Base-by-base conservation (phyloP, 306 rosid species). In the Malus asiatica region DNA sequence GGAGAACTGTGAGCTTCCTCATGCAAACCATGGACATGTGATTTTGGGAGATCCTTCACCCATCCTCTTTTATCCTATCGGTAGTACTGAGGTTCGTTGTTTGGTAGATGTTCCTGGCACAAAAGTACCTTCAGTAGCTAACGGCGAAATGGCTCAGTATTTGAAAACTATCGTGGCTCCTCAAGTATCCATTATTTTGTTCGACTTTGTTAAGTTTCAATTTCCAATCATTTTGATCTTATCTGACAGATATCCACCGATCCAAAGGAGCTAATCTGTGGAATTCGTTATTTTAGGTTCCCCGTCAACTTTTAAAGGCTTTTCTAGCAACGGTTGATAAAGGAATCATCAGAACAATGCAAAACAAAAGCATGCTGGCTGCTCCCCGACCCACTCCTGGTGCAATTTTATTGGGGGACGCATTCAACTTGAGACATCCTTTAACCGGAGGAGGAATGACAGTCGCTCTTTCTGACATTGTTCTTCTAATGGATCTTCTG, bases 391-490 rank as follows among this genome's bases (percentile, higher is more conserved):
- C 88, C n/a, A 90, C 89, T 67, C 86, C 92, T 1, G 96, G 97
- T 30, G 96, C 92, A 1, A 86, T 90, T 74, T 62, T 90, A 40
- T 80, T 92, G 84, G 97, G 97, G 32, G 96, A 93, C 71, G 92
- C 97, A 16, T 89, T 93, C 75, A 93, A 93, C 78, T 90, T 90
- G 94, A 89, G 98, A 30, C 98, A 93, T 85, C 96, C 94, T 79
- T 81, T 93, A 72, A 93, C 98, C 0, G 94, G 98, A 77, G 98
- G 96, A 44, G 98, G 98, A 74, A 90, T 90, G 98, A 93, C 98
- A 2, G 94, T 93, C 55, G 96, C 93, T 60, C 80, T 93, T 11
- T 79, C 97, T 42, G 96, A 93, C 70, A 86, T 86, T 64, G 98
- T 85, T 68, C 68, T 93, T 38, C 80, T 90, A 2, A 84, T 93